A percentile compares a stretch with the other conserved stretches of the same genome.
These are phyloP conservation scores for Aethionema arabicum DNA, from an alignment of 345 rosid species.

Conservation along the genomic window DNA sequence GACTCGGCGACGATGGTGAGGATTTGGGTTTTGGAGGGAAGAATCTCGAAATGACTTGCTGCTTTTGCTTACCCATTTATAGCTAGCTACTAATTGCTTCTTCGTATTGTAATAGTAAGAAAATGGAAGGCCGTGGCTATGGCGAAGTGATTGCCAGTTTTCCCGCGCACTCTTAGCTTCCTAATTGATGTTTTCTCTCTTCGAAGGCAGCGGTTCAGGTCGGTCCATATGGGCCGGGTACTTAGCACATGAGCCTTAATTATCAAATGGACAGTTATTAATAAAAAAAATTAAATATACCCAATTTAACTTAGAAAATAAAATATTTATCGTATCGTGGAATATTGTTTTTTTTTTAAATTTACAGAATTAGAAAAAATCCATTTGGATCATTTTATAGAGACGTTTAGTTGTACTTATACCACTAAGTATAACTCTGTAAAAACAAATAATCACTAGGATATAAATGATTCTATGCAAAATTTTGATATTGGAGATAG, in stretches of 20 bases:
- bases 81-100: background rate
- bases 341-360: too few relatives aligned
- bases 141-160: slow-evolving; percentile 25
- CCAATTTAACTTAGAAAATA: too few relatives aligned
- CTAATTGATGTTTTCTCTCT: background rate
- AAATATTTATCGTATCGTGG: too few relatives aligned
- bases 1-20: slow-evolving; percentile 26
- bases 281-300: too few relatives aligned
- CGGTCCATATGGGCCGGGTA: background rate
- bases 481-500: too few relatives aligned
- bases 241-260: background rate
- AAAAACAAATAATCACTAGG: too few relatives aligned
- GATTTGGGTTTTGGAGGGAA: slow-evolving; percentile 74
- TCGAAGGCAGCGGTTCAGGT: background rate
- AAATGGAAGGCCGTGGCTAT: slow-evolving; percentile 21
- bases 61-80: slow-evolving; percentile 74
- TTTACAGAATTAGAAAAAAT: too few relatives aligned
- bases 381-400: too few relatives aligned
- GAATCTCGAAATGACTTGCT: slow-evolving; percentile 82
- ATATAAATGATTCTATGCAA: too few relatives aligned
- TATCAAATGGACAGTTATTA: too few relatives aligned
- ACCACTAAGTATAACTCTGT: too few relatives aligned
- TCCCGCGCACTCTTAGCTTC: slow-evolving; percentile 33
- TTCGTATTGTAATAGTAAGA: slow-evolving; percentile 5
- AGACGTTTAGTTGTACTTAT: too few relatives aligned